Conservation (phyloP, 805 yeast genomes). For the Barnettozyma pratensis region DNA sequence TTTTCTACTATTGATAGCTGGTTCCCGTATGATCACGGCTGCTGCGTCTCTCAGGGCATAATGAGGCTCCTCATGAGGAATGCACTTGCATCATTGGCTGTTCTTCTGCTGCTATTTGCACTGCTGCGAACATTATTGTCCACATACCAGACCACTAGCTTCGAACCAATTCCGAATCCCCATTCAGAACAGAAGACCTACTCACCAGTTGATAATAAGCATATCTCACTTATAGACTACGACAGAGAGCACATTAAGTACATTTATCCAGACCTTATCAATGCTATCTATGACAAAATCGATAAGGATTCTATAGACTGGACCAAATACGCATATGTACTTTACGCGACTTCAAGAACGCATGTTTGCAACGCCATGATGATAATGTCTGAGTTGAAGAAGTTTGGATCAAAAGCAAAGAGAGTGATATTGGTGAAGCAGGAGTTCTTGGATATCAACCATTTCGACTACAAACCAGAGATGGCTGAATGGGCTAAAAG, state of each 20-base stretch:
- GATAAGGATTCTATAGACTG: conserved; percentile 30
- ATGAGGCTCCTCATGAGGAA: no score
- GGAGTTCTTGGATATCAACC: conserved; percentile 21
- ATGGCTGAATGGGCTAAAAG: conserved; percentile 2
- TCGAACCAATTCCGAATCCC: neutral
- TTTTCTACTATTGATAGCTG: no score
- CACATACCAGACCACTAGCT: no score
- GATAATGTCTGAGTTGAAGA: conserved; percentile 37
- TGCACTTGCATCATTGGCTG: no score
- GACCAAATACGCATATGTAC: conserved; percentile 49
- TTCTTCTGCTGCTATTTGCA: no score
- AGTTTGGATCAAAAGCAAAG: conserved; percentile 37
- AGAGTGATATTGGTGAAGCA: conserved; percentile 39
- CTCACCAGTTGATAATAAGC: neutral
- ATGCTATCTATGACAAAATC: conserved; percentile 12
- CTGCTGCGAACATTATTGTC: no score
- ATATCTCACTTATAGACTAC: conserved; percentile 7
- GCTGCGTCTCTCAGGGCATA: no score
- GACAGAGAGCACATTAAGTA: conserved; percentile 19
- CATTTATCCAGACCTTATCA: conserved; percentile 21
- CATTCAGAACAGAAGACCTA: neutral
- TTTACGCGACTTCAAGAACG: conserved; percentile 49
- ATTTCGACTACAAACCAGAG: conserved; percentile 4
- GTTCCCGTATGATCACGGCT: no score
- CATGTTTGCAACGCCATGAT: conserved; percentile 50